These are phyloP conservation scores for Hortaea werneckii DNA, from an alignment of 2,329 filamentous ascomycete genomes.

Conservation along the genomic window DNA sequence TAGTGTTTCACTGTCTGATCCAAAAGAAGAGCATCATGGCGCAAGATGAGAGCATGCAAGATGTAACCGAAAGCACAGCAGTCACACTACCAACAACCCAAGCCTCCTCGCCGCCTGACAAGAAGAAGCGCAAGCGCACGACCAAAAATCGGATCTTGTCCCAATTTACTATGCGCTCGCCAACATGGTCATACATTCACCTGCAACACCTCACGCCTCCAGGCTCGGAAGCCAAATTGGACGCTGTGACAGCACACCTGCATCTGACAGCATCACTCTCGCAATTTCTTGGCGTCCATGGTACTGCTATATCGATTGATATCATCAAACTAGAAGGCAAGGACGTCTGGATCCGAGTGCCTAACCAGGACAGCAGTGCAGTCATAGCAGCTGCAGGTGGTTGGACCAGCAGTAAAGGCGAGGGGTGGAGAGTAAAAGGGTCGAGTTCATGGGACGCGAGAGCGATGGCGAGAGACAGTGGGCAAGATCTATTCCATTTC, in stretches of 20 bases:
- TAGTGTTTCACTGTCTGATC: no score
- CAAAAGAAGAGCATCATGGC: neutral
- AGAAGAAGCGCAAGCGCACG: slow-evolving; percentile 10
- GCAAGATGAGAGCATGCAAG: slow-evolving; percentile 4
- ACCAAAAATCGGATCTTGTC: slow-evolving; percentile 14
- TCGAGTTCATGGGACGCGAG: slow-evolving; percentile 56
- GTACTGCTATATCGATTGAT: slow-evolving; percentile 58
- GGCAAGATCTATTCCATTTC: slow-evolving; percentile 42
- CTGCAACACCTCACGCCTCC: slow-evolving; percentile 23
- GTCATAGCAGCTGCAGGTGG: slow-evolving; percentile 57
- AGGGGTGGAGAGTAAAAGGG: slow-evolving; percentile 42
- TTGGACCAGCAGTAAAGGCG: slow-evolving; percentile 43
- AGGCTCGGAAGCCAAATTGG: slow-evolving; percentile 30
- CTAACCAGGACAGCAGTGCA: slow-evolving; percentile 48
- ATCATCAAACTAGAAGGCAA: slow-evolving; percentile 51
- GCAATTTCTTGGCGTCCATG: slow-evolving; percentile 61
- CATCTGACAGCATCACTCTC: slow-evolving; percentile 55
- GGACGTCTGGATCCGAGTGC: slow-evolving; percentile 56
- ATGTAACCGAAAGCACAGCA: slow-evolving; percentile 4
- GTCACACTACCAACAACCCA: slow-evolving; percentile 1
- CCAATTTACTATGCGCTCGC: slow-evolving; percentile 30
- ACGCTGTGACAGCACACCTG: slow-evolving; percentile 52
- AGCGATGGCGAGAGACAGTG: slow-evolving; percentile 43
- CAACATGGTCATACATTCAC: slow-evolving; percentile 33
- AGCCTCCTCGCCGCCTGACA: neutral